Evolutionary conservation across 2,329 filamentous ascomycete genomes (phyloP), one percentile per base, ranked within the genome.

Genomic region (Microcyclospora pomicola): DNA sequence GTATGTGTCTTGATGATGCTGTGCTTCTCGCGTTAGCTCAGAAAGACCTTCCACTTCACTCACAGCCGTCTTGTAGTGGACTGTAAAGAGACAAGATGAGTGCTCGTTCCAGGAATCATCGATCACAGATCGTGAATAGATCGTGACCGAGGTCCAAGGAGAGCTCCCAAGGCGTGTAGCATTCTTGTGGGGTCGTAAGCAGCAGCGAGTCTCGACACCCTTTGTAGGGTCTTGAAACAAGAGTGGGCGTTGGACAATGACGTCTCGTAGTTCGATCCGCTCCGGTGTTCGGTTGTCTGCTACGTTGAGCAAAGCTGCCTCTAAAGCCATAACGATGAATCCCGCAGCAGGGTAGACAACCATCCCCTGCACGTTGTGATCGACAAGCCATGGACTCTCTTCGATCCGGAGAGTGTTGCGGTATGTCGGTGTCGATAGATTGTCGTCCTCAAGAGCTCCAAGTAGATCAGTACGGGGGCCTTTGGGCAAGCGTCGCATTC

Each of bases 171-270:
- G n/a, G n/a, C n/a, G n/a, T n/a, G n/a, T n/a, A n/a, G n/a, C n/a
- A 32, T 9, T 14, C n/a, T n/a, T n/a, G n/a, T n/a, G n/a, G n/a
- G n/a, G n/a, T n/a, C n/a, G n/a, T n/a, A n/a, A n/a, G n/a, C n/a
- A n/a, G 28, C 36, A 73, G 52, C 5, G 62, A 43, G 66, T 63
- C 47, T 76, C 70, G 0, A 75, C 53, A 1, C 71, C 70, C 38
- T 66, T 62, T 4, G 52, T 38, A 1, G 58, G 64, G 24, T 57
- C 54, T 4, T 68, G 67, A 7, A 75, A 58, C 4, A 74, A 56
- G 58, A 75, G 65, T 2, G 71, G 68, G 38, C 66, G 67, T 34
- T 62, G 56, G 32, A 75, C 67, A 5, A 49, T 54, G 50, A 75
- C 62, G 34, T 67, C 48, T 6, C 50, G 57, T 13, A 73, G 59